Evolutionary conservation across 495 filamentous ascomycete species (phyloP).

Genomic region (Penicillium steckii): DNA sequence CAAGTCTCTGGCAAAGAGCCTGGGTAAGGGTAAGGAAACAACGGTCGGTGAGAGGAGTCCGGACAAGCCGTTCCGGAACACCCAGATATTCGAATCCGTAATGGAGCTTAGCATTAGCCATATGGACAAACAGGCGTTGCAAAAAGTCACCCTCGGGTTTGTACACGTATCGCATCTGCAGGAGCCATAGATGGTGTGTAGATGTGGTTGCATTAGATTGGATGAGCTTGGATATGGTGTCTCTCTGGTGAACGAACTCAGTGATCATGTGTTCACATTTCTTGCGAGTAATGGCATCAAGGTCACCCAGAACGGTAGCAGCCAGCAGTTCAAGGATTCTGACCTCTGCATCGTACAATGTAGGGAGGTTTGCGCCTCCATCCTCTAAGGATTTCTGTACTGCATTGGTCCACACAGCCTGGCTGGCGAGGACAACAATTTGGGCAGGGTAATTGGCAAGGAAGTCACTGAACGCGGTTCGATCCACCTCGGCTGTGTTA

Average conservation of each 20-base stretch:
- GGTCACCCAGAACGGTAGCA: slow-evolving; percentile 82
- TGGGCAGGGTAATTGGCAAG: slow-evolving; percentile 84
- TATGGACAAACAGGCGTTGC: slow-evolving; percentile 83
- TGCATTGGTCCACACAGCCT: slow-evolving; percentile 86
- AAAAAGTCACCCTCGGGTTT: slow-evolving; percentile 74
- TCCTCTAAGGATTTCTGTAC: slow-evolving; percentile 72
- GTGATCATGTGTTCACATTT: slow-evolving; percentile 99
- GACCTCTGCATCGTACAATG: slow-evolving; percentile 72
- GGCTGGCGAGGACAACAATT: slow-evolving; percentile 93
- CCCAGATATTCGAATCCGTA: slow-evolving; percentile 99
- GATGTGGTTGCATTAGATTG: slow-evolving; percentile 70
- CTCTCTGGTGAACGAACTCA: slow-evolving; percentile 96
- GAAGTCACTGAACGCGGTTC: slow-evolving; percentile 67
- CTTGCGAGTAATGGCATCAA: slow-evolving; percentile 83
- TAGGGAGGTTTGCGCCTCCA: slow-evolving; percentile 63
- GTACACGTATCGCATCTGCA: slow-evolving; percentile 98
- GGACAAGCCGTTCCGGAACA: slow-evolving; percentile 90
- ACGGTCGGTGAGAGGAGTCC: slow-evolving; percentile 93
- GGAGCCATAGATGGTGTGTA: slow-evolving; percentile 85
- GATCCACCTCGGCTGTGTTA: slow-evolving; percentile 61
- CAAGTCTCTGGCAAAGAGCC: slow-evolving; percentile 89
- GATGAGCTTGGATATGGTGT: slow-evolving; percentile 81
- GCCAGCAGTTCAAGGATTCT: slow-evolving; percentile 80
- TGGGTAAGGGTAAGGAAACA: slow-evolving; percentile 98
- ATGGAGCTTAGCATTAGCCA: slow-evolving; percentile 92